These are phyloP conservation scores for Debaryomyces sp. DNA, from an alignment of 1,139 yeast species.

Conservation along the genomic window DNA sequence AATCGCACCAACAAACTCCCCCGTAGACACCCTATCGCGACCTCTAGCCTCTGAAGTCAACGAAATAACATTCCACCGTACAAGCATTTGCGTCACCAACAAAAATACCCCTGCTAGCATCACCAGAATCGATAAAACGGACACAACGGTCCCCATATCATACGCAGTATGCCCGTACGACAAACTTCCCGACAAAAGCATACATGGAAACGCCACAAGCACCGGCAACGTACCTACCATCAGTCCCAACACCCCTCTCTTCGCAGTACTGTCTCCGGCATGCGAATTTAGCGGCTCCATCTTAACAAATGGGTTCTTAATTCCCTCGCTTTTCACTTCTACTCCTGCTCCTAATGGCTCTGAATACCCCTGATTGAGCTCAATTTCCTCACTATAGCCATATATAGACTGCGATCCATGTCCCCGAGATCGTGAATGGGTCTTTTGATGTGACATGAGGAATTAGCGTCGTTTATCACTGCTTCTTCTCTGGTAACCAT, in stretches of 20 bases:
- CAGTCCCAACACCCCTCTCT: not conserved
- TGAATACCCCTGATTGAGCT: not conserved
- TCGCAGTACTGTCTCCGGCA: no score
- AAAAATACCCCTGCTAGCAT: conserved; percentile 20
- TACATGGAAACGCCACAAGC: conserved; percentile 29
- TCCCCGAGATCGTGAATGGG: not conserved
- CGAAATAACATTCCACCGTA: conserved; percentile 12
- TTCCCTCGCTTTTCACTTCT: not conserved
- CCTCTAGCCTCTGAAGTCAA: not conserved
- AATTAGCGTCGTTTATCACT: not conserved
- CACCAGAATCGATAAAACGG: conserved; percentile 12
- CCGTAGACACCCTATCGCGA: not conserved
- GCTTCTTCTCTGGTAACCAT: not conserved
- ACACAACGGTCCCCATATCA: not conserved
- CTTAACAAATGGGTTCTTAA: conserved; percentile 2
- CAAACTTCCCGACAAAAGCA: conserved; percentile 25
- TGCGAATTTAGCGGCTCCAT: not conserved
- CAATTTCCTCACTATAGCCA: not conserved
- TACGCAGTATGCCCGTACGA: conserved; percentile 11
- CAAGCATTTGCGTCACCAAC: conserved; percentile 16
- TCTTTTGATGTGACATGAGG: conserved; percentile 2
- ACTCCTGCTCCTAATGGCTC: not conserved
- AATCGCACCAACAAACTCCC: conserved; percentile 3
- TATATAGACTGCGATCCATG: not conserved
- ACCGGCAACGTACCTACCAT: conserved; percentile 30